These are phyloP conservation scores for Paramecium pentaurelia DNA, from an alignment of 73 alveolate species.

Conservation along the genomic window DNA sequence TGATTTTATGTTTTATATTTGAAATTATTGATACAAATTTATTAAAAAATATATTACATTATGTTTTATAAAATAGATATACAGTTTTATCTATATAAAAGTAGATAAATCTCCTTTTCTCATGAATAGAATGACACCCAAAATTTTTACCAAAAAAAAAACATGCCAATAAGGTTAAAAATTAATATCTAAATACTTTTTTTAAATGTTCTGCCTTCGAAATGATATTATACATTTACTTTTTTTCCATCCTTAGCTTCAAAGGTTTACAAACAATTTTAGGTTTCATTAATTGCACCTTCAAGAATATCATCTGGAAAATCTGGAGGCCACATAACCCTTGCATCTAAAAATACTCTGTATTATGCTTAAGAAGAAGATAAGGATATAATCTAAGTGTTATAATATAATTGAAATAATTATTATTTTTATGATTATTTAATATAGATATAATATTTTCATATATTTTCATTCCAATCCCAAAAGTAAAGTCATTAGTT, in stretches of 20 bases:
- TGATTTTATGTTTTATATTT: not conserved
- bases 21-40: not conserved
- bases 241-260: conserved; percentile 58
- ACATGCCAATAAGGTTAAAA: conserved; percentile 99
- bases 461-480: not conserved
- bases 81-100: conserved; percentile 86
- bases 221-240: not conserved
- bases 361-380: not conserved
- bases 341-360: conserved; percentile 75
- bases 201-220: conserved; percentile 79
- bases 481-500: not conserved
- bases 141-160: conserved; percentile 91
- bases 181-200: conserved; percentile 88
- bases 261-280: conserved; percentile 14
- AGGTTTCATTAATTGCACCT: conserved; percentile 75
- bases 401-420: not conserved
- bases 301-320: conserved; percentile 92
- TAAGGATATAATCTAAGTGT: not conserved
- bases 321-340: conserved; percentile 90
- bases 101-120: conserved; percentile 85
- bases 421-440: not conserved
- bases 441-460: not conserved
- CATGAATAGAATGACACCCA: conserved; percentile 96
- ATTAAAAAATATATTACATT: not conserved
- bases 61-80: conserved; percentile 73